A percentile compares a stretch with the other conserved stretches of the same genome.
These are phyloP conservation scores for Coniella lustricola DNA, from an alignment of 2,329 filamentous ascomycete species.

Conservation along the genomic window DNA sequence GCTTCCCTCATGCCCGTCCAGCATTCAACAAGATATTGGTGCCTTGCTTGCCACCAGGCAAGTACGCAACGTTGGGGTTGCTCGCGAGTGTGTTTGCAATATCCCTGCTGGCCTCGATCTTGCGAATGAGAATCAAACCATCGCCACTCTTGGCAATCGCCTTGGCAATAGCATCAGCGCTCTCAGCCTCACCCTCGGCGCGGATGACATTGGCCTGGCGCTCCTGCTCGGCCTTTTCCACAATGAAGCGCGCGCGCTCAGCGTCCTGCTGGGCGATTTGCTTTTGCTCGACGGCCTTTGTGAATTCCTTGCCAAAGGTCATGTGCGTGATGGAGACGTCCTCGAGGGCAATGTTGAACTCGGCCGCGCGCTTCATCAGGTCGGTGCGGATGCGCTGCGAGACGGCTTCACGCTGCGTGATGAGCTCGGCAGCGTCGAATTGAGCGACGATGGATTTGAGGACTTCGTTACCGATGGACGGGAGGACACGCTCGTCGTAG, in stretches of 20 bases:
- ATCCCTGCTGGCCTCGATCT: constrained; percentile 94
- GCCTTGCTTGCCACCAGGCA: constrained; percentile 70
- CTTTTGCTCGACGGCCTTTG: constrained; percentile 98
- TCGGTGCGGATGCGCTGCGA: constrained; percentile 90
- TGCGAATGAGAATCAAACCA: constrained; percentile 88
- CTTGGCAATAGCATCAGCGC: constrained; percentile 88
- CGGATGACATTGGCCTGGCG: constrained; percentile 97
- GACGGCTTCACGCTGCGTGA: constrained; percentile 97
- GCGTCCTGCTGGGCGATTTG: constrained; percentile 99
- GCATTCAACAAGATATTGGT: constrained; percentile 50
- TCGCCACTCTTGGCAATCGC: constrained; percentile 90
- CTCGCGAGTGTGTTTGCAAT: constrained; percentile 82
- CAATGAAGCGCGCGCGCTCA: constrained; percentile 93
- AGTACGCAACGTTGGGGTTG: constrained; percentile 94
- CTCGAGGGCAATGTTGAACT: constrained; percentile 99
- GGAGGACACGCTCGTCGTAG: constrained; percentile 97
- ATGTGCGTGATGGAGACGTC: constrained; percentile 99
- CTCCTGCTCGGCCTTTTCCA: constrained; percentile 98
- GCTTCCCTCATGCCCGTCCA: constrained; percentile 29
- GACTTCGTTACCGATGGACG: constrained; percentile 98
- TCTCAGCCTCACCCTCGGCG: constrained; percentile 95
- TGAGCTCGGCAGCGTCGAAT: constrained; percentile 97
- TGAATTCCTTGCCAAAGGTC: constrained; percentile 99
- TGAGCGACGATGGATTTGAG: constrained; percentile 97
- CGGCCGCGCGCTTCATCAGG: constrained; percentile 82